phyloP scores from a whole-genome alignment of 1,284 basidiomycete genomes.

The Tilletia indica region DNA sequence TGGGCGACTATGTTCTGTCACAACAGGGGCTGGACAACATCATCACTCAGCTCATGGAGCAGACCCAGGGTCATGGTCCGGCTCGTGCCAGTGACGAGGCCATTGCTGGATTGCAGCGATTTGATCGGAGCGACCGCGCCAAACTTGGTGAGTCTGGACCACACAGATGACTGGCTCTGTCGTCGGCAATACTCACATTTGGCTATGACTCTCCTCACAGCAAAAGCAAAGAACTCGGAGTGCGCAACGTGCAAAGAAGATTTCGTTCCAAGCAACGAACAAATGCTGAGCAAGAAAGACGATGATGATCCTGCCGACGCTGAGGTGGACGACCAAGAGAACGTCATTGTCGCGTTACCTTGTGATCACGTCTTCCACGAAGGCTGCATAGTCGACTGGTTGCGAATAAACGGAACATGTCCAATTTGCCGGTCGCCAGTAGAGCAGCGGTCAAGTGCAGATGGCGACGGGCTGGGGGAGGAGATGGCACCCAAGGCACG shows the following conservation, averaged over 20 bases:
- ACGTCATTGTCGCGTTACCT: slow-evolving; percentile 41
- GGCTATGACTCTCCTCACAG: neutral
- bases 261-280: slow-evolving; percentile 25
- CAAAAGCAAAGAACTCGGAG: slow-evolving; percentile 38
- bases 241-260: slow-evolving; percentile 50
- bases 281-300: slow-evolving; percentile 18
- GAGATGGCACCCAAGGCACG: neutral
- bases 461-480: neutral
- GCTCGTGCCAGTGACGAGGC: slow-evolving; percentile 42
- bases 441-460: neutral
- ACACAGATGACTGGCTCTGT: too few relatives aligned
- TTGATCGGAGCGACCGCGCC: slow-evolving; percentile 28
- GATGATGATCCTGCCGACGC: slow-evolving; percentile 22
- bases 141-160: slow-evolving; percentile 22
- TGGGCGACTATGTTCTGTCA: slow-evolving; percentile 45
- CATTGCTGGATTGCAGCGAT: slow-evolving; percentile 38
- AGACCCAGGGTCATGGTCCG: slow-evolving; percentile 40
- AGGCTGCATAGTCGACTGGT: slow-evolving; percentile 48
- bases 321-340: slow-evolving; percentile 34
- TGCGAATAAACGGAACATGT: slow-evolving; percentile 41
- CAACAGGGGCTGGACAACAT: slow-evolving; percentile 48
- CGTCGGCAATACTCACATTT: too few relatives aligned
- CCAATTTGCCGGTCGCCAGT: slow-evolving; percentile 45
- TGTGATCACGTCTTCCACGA: slow-evolving; percentile 46
- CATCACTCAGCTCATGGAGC: slow-evolving; percentile 50